phyloP scores from a whole-genome alignment of 2,329 filamentous ascomycete species.

The Phyllosticta citrichinensis region DNA sequence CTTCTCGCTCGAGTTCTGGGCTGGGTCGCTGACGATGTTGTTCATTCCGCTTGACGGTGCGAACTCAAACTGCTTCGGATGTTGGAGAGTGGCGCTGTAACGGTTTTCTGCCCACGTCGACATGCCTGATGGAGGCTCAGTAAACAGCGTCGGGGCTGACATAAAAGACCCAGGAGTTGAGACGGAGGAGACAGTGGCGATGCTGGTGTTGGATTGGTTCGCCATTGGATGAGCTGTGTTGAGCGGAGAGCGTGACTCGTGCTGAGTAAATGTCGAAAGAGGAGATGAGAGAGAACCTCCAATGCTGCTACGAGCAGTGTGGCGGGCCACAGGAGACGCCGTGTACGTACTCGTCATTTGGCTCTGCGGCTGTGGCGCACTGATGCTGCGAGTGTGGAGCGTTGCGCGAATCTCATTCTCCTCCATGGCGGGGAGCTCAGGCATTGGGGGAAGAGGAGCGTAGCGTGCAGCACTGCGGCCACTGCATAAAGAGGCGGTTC shows the following conservation, averaged over 20 bases:
- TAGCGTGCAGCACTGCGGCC: background rate
- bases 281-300: background rate
- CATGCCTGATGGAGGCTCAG: background rate
- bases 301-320: background rate
- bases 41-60: background rate
- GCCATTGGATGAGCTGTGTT: background rate
- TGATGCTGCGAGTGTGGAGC: background rate
- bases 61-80: slow-evolving; percentile 22
- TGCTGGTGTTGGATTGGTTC: background rate
- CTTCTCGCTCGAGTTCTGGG: slow-evolving; percentile 44
- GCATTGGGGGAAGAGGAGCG: slow-evolving; percentile 1
- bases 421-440: background rate
- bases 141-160: background rate
- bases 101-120: background rate
- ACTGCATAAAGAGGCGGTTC: background rate
- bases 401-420: background rate
- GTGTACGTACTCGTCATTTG: background rate
- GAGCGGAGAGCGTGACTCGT: background rate
- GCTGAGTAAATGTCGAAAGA: background rate
- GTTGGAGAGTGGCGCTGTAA: slow-evolving; percentile 15
- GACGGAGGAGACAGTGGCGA: background rate
- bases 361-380: background rate
- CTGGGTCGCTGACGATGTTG: slow-evolving; percentile 23
- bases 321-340: background rate
- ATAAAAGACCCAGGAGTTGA: background rate